Conservation (phyloP, 352 stramenopile genomes). For the Phytophthora brassicae region DNA sequence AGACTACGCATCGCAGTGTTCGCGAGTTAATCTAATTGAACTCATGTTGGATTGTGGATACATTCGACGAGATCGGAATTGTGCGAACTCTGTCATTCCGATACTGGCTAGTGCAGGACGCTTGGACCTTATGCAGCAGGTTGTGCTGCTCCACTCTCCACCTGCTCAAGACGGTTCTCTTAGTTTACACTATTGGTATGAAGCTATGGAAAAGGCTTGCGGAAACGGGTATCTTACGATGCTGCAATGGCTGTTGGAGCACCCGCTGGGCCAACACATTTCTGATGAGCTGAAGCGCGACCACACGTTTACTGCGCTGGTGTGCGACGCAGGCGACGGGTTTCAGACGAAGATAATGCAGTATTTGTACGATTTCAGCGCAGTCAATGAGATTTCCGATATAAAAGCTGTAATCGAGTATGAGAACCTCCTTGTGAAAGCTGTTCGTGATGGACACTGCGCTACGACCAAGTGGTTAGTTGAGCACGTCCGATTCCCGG, state of each 20-base stretch:
- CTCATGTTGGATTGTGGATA: slow-evolving; percentile 12
- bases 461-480: slow-evolving; percentile 1
- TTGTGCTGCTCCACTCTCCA: slow-evolving; percentile 10
- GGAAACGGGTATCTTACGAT: neutral
- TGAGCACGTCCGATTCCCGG: neutral
- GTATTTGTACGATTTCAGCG: neutral
- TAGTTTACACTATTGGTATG: neutral
- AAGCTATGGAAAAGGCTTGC: neutral
- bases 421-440: neutral
- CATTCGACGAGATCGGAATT: neutral
- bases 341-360: neutral
- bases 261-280: neutral
- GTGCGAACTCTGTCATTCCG: neutral
- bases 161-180: neutral
- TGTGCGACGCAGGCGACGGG: neutral
- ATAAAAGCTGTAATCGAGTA: neutral
- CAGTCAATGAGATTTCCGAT: neutral
- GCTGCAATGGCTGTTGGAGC: slow-evolving; percentile 9
- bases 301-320: neutral
- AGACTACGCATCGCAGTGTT: slow-evolving; percentile 2
- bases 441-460: neutral
- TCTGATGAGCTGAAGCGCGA: neutral
- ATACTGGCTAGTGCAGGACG: neutral
- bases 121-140: slow-evolving; percentile 13
- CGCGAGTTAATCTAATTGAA: neutral